Conservation (phyloP, 73 alveolate genomes). For the Durusdinium trenchii region DNA sequence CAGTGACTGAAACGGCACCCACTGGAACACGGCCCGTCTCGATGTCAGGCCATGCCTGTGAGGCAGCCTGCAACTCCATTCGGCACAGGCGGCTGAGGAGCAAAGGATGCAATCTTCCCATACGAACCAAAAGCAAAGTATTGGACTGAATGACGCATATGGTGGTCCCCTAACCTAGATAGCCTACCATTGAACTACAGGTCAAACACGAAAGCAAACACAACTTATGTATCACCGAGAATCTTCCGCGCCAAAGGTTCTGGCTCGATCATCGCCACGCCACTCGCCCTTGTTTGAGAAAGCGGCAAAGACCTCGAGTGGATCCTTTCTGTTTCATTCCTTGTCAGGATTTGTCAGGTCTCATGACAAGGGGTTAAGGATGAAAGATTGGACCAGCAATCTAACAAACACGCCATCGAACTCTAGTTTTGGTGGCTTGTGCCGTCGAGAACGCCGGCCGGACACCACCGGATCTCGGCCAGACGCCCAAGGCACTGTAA, state of each 20-base stretch:
- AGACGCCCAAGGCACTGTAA: not conserved
- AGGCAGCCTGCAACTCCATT: not conserved
- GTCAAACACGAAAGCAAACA: too few species aligned
- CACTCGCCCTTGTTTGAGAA: slow-evolving; percentile 50
- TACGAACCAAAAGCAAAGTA: not conserved
- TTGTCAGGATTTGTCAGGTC: too few species aligned
- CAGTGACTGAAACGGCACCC: not conserved
- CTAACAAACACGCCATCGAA: too few species aligned
- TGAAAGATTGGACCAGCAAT: too few species aligned
- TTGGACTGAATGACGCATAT: not conserved
- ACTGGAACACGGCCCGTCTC: slow-evolving; percentile 29
- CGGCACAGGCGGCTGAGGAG: not conserved
- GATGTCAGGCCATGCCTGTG: slow-evolving; percentile 24
- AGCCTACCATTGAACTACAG: not conserved
- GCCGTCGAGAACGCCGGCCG: too few species aligned
- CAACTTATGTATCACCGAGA: too few species aligned
- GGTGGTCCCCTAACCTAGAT: not conserved
- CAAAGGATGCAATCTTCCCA: not conserved
- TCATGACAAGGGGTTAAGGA: too few species aligned
- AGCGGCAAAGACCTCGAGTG: slow-evolving; percentile 25
- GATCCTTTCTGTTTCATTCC: not conserved
- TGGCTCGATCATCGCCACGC: slow-evolving; percentile 16
- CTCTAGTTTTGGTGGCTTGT: too few species aligned
- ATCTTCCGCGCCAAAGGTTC: not conserved
- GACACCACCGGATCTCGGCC: too few species aligned